Base-by-base conservation (phyloP, 2,329 filamentous ascomycete genomes). In the Claviceps sp. region DNA sequence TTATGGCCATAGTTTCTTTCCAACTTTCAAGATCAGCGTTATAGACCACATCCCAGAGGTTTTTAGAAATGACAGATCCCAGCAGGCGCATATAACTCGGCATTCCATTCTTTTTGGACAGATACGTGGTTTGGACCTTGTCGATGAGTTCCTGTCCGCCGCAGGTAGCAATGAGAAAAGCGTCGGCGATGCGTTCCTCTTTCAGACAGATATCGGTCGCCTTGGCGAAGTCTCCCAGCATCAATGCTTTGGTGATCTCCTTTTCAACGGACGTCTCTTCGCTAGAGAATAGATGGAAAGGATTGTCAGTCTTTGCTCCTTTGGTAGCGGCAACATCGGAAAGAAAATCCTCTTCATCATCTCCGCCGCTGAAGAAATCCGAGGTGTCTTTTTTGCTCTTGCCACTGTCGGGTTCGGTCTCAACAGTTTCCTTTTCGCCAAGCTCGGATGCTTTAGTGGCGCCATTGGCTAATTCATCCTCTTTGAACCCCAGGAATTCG, bases 151-250 rank as follows among this genome's bases (percentile, higher is more conserved):
- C 86, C 65, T 95, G 88, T 47, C 91, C 93, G 53, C 93, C 90
- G 61, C 90, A 97, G 61, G 97, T 95, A 46, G 94, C 93, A 64
- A 98, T 91, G 73, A 98, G 88, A 69, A 98, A 95, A 40, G 93
- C 93, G 70, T 98, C 93, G 0, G 93, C 93, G 65, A 97, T 82
- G 50, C 90, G 83, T 57, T 94, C 83, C 66, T 96, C 88, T 61
- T 87, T 83, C 16, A 98, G 71, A 60, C 89, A 95, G 49, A 95
- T 80, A 52, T 94, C 86, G 53, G 95, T 83, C 17, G 93, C 93
- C 64, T 86, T 86, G 52, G 90, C 82, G 61, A 98, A 98, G 57
- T 94, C 80, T 7, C 93, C 93, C 9, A 97, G 76, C 72, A 97
- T 86, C 53, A 98, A 71, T 36, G 91, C 86, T 60, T 81, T 84